Conservation (phyloP, 805 yeast genomes). For the Candida qinlingensis region DNA sequence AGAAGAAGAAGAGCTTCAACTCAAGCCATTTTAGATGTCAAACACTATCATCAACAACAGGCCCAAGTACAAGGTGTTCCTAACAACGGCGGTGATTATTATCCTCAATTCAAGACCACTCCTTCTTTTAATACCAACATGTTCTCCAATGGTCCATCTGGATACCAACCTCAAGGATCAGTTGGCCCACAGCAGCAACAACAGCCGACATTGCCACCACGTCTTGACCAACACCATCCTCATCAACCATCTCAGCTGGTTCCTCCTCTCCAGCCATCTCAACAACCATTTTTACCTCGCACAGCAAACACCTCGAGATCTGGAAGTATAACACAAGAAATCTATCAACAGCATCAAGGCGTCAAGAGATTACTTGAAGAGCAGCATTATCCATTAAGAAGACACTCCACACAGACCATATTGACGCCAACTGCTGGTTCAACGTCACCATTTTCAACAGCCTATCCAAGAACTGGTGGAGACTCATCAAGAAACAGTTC, state of each 20-base stretch:
- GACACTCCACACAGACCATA: conserved; percentile 26
- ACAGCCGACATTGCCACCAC: conserved; percentile 3
- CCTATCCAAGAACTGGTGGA: conserved; percentile 28
- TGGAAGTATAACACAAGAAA: conserved; percentile 21
- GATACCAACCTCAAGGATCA: neutral
- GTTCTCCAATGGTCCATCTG: conserved; percentile 2
- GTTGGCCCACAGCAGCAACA: conserved; percentile 1
- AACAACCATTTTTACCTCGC: conserved; percentile 11
- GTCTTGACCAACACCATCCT: conserved; percentile 5
- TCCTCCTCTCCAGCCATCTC: conserved; percentile 6
- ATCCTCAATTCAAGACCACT: conserved; percentile 4
- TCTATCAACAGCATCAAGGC: conserved; percentile 23
- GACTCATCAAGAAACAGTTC: conserved; percentile 36
- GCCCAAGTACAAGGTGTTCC: neutral
- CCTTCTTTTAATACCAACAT: conserved; percentile 16
- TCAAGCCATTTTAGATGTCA: conserved; percentile 19
- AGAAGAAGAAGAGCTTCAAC: conserved; percentile 57
- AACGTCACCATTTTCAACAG: conserved; percentile 29
- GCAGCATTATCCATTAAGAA: conserved; percentile 23
- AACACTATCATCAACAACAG: neutral
- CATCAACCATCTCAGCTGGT: conserved; percentile 7
- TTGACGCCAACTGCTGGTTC: conserved; percentile 20
- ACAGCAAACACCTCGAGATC: conserved; percentile 15
- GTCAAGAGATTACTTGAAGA: conserved; percentile 24
- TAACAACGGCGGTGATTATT: neutral